These are phyloP conservation scores for Talaromyces ruber DNA, from an alignment of 495 filamentous ascomycete genomes.

Conservation along the genomic window DNA sequence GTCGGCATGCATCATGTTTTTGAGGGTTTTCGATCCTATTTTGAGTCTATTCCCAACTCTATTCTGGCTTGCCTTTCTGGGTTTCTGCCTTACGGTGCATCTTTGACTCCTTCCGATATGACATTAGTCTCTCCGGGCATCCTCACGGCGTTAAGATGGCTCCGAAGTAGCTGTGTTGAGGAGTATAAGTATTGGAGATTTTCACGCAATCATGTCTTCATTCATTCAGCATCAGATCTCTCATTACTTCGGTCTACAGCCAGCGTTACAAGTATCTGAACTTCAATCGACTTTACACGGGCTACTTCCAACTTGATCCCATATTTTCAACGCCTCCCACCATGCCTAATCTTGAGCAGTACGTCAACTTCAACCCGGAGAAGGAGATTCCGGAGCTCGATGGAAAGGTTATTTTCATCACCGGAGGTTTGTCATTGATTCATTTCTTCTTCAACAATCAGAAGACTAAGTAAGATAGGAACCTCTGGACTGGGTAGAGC, in stretches of 20 bases:
- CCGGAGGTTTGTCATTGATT: conserved; percentile 23
- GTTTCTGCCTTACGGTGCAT: not conserved
- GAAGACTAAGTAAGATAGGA: conserved; percentile 18
- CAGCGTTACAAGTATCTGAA: not conserved
- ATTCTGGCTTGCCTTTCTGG: no score
- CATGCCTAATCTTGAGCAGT: conserved; percentile 7
- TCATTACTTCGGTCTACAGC: not conserved
- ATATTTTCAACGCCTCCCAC: not conserved
- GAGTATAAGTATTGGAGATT: not conserved
- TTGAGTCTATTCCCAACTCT: not conserved
- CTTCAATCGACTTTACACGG: not conserved
- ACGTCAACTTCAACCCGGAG: conserved; percentile 21
- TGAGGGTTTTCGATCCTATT: no score
- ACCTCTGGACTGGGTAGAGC: conserved; percentile 53
- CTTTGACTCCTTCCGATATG: not conserved
- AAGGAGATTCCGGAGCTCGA: conserved; percentile 35
- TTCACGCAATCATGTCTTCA: not conserved
- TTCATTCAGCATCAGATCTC: not conserved
- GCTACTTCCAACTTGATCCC: not conserved
- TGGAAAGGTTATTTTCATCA: conserved; percentile 39
- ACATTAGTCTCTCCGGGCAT: not conserved
- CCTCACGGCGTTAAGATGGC: not conserved
- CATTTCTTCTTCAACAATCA: not conserved
- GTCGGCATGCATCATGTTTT: not conserved
- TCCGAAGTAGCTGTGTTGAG: not conserved